phyloP scores from a whole-genome alignment of 2,329 filamentous ascomycete species.

The Fusarium piperis region DNA sequence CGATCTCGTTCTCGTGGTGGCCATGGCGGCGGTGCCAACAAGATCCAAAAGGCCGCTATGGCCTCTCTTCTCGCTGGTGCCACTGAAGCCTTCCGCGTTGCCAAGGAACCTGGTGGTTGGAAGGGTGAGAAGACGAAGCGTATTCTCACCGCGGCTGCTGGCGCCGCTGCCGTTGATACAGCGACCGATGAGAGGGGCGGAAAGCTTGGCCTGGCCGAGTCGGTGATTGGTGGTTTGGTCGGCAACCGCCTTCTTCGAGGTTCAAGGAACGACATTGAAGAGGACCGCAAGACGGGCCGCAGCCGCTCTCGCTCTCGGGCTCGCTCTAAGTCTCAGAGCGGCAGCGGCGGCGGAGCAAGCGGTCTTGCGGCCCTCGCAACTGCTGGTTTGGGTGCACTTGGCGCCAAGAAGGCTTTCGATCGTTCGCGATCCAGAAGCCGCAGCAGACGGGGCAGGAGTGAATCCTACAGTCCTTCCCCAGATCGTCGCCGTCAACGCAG shows the following conservation, averaged over 20 bases:
- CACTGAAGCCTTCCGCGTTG: slow-evolving; percentile 88
- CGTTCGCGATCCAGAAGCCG: slow-evolving; percentile 65
- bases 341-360: slow-evolving; percentile 51
- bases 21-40: slow-evolving; percentile 57
- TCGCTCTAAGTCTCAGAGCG: slow-evolving; percentile 61
- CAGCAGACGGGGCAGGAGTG: slow-evolving; percentile 61
- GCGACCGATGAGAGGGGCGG: slow-evolving; percentile 78
- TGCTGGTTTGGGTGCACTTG: slow-evolving; percentile 68
- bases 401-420: slow-evolving; percentile 68
- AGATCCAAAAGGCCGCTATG: slow-evolving; percentile 87
- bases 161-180: slow-evolving; percentile 87
- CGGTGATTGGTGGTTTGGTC: slow-evolving; percentile 87
- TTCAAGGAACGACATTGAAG: slow-evolving; percentile 72
- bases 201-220: slow-evolving; percentile 85
- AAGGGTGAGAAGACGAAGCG: slow-evolving; percentile 92
- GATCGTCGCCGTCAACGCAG: slow-evolving; percentile 58
- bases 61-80: slow-evolving; percentile 90
- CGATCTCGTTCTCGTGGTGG: slow-evolving; percentile 63
- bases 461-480: slow-evolving; percentile 55
- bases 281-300: slow-evolving; percentile 66
- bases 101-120: slow-evolving; percentile 90
- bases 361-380: slow-evolving; percentile 72
- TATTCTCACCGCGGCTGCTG: slow-evolving; percentile 85
- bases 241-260: slow-evolving; percentile 89
- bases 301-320: slow-evolving; percentile 76